Evolutionary conservation across 805 yeast genomes (phyloP).

Genomic region (Teunomyces stri): DNA sequence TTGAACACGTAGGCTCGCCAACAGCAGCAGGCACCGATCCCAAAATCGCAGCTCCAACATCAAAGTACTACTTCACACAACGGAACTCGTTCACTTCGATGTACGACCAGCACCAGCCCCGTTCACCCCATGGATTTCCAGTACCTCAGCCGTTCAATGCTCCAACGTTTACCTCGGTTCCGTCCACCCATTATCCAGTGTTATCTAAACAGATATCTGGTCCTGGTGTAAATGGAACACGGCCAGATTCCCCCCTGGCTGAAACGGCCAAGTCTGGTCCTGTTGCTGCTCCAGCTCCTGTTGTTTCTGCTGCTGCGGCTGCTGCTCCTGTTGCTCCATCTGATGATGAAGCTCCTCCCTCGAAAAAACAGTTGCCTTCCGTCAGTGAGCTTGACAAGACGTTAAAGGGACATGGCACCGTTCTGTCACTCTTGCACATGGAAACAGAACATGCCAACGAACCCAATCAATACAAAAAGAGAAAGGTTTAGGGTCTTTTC

Average conservation of each 20-base stretch:
- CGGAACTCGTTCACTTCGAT: constrained; percentile 20
- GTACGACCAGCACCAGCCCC: constrained; percentile 9
- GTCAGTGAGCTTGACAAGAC: constrained; percentile 37
- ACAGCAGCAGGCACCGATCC: background rate
- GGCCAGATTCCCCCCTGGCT: background rate
- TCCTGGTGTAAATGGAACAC: constrained; percentile 2
- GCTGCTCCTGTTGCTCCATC: background rate
- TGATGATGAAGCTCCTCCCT: background rate
- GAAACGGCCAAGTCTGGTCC: background rate
- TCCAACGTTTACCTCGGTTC: constrained; percentile 1
- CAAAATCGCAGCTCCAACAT: background rate
- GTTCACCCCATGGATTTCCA: background rate
- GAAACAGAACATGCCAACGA: constrained; percentile 1
- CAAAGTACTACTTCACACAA: constrained; percentile 10
- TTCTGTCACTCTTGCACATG: background rate
- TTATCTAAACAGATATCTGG: constrained; percentile 3
- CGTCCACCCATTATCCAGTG: constrained; percentile 3
- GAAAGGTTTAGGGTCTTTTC: constrained; percentile 2
- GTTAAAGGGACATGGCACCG: constrained; percentile 14
- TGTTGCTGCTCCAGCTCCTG: background rate
- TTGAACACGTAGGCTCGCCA: constrained; percentile 8
- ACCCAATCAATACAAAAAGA: constrained; percentile 8
- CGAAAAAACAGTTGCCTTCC: constrained; percentile 30
- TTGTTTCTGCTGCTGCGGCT: background rate
- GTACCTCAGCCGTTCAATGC: background rate